phyloP scores from a whole-genome alignment of 768 basidiomycete genomes.

The Boletus patriciae region DNA sequence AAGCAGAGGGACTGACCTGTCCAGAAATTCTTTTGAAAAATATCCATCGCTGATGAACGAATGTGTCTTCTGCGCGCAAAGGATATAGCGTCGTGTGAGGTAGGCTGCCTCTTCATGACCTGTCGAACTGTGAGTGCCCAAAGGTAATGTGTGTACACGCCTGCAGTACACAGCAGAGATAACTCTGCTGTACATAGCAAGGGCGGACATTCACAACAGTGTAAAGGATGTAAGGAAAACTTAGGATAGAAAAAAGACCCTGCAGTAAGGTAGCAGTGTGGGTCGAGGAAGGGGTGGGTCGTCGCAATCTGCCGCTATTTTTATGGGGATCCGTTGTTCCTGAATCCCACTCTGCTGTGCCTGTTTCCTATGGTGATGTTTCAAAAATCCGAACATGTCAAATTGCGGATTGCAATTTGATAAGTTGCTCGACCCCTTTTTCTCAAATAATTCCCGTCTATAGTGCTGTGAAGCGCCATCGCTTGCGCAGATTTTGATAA shows the following conservation, averaged over 20 bases:
- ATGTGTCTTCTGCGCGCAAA: neutral
- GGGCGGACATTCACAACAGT: conserved; percentile 21
- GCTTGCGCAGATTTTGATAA: no score
- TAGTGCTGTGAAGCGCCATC: no score
- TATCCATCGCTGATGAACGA: no score
- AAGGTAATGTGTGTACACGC: conserved; percentile 24
- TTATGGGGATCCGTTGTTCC: neutral
- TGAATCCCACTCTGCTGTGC: neutral
- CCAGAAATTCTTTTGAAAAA: no score
- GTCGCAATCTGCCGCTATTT: neutral
- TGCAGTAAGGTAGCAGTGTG: neutral
- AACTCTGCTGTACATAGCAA: conserved; percentile 27
- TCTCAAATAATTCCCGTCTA: no score
- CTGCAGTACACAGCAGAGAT: conserved; percentile 26
- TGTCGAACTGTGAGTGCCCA: neutral
- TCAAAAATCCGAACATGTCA: no score
- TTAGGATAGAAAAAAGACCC: neutral
- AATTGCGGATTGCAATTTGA: no score
- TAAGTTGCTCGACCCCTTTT: no score
- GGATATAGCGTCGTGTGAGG: no score
- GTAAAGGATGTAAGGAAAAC: conserved; percentile 12
- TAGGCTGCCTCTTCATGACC: neutral
- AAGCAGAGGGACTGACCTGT: no score
- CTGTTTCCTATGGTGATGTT: no score
- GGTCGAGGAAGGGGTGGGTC: neutral